phyloP scores from a whole-genome alignment of 1,284 basidiomycete species.

The Cystobasidiaceae sp. region DNA sequence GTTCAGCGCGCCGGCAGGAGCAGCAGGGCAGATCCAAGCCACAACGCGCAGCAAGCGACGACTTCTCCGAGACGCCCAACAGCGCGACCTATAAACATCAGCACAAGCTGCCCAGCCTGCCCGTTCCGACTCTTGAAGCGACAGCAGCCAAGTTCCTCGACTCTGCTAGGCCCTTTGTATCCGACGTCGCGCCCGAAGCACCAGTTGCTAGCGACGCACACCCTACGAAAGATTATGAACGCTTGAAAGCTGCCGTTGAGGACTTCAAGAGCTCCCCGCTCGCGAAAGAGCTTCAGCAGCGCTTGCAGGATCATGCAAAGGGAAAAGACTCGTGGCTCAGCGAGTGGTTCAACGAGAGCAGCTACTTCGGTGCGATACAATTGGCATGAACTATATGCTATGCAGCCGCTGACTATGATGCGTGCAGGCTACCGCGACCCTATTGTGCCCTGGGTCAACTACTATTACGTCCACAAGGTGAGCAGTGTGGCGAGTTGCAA shows the following conservation, averaged over 20 bases:
- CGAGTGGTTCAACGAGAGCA: constrained; percentile 97
- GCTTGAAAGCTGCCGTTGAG: constrained; percentile 58
- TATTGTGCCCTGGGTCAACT: constrained; percentile 88
- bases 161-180: constrained; percentile 68
- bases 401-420: background rate
- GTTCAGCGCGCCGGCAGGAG: too few species aligned
- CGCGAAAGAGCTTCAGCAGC: constrained; percentile 68
- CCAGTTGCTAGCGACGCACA: constrained; percentile 31
- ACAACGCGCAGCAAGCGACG: background rate
- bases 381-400: constrained; percentile 32
- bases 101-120: constrained; percentile 69
- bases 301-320: constrained; percentile 67
- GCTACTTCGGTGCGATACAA: constrained; percentile 8
- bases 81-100: constrained; percentile 45
- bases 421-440: constrained; percentile 55
- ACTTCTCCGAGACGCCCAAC: constrained; percentile 9
- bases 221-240: constrained; percentile 48
- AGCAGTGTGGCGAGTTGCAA: constrained; percentile 58
- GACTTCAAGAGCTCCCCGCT: constrained; percentile 67
- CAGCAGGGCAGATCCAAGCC: background rate
- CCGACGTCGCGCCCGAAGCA: constrained; percentile 51
- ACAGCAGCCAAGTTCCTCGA: constrained; percentile 83
- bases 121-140: constrained; percentile 72
- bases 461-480: constrained; percentile 85
- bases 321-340: constrained; percentile 73